Conservation (phyloP, 257 asterid species). For the Forsythia suspensa region DNA sequence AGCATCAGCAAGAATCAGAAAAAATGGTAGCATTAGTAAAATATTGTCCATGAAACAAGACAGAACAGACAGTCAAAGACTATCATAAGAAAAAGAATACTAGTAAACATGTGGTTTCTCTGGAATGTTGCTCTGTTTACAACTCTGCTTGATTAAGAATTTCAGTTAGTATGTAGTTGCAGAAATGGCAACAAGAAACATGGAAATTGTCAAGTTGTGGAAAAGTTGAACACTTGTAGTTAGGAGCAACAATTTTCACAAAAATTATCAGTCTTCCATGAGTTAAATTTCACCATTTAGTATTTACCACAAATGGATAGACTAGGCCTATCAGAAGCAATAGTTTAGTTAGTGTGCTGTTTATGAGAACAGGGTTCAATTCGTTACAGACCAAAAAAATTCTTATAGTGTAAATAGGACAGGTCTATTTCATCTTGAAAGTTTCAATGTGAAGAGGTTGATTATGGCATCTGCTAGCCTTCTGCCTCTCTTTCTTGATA, state of each 20-base stretch:
- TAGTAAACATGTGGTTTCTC: constrained; percentile 1
- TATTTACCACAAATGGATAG: not conserved
- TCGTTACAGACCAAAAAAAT: not conserved
- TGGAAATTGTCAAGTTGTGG: constrained; percentile 11
- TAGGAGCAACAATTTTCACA: constrained; percentile 3
- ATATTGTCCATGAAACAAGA: constrained; percentile 4
- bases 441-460: not conserved
- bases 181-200: constrained; percentile 6
- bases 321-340: not conserved
- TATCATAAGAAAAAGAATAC: constrained; percentile 4
- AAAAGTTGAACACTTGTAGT: not conserved
- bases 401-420: not conserved
- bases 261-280: not conserved
- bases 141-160: constrained; percentile 17
- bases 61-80: constrained; percentile 1
- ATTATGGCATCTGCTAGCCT: constrained; percentile 3
- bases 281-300: constrained; percentile 12
- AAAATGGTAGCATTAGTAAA: not conserved
- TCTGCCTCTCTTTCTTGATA: not conserved
- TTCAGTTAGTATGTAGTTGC: constrained; percentile 9
- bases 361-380: not conserved
- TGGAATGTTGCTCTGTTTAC: constrained; percentile 8
- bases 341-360: not conserved
- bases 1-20: not conserved
- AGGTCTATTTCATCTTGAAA: not conserved